Evolutionary conservation across 2,329 filamentous ascomycete species (phyloP).

Genomic region (Dactylellina drechsleri): DNA sequence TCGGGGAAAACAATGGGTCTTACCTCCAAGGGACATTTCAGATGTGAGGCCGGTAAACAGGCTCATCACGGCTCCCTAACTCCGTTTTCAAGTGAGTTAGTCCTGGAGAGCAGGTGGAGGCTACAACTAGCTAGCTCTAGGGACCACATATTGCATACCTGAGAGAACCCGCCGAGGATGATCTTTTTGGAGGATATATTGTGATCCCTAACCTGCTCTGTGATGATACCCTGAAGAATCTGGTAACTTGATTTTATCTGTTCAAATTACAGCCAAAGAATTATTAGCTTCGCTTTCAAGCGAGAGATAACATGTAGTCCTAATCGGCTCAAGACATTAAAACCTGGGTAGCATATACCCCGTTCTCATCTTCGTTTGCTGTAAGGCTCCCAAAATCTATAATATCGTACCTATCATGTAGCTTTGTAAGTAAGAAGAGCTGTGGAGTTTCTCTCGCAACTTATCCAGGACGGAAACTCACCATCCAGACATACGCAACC

Average conservation of each 20-base stretch:
- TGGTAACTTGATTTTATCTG: conserved; percentile 36
- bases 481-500: conserved; percentile 48
- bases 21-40: conserved; percentile 62
- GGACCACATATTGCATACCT: conserved; percentile 23
- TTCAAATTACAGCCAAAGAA: neutral
- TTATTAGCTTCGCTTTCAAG: neutral
- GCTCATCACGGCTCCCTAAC: conserved; percentile 85
- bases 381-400: conserved; percentile 36
- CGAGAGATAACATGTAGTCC: neutral
- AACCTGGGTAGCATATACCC: neutral
- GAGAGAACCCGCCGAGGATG: conserved; percentile 83
- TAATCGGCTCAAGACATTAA: neutral
- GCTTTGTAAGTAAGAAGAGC: neutral
- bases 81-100: conserved; percentile 61
- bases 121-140: neutral
- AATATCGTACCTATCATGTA: conserved; percentile 40
- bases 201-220: conserved; percentile 75
- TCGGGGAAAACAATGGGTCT: conserved; percentile 1
- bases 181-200: conserved; percentile 86
- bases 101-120: neutral
- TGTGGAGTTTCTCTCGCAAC: neutral
- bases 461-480: conserved; percentile 9
- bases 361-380: conserved; percentile 27
- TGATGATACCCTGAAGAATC: conserved; percentile 82
- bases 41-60: conserved; percentile 81